Evolutionary conservation across 2,329 filamentous ascomycete species (phyloP).

Genomic region (Epichloe typhina): DNA sequence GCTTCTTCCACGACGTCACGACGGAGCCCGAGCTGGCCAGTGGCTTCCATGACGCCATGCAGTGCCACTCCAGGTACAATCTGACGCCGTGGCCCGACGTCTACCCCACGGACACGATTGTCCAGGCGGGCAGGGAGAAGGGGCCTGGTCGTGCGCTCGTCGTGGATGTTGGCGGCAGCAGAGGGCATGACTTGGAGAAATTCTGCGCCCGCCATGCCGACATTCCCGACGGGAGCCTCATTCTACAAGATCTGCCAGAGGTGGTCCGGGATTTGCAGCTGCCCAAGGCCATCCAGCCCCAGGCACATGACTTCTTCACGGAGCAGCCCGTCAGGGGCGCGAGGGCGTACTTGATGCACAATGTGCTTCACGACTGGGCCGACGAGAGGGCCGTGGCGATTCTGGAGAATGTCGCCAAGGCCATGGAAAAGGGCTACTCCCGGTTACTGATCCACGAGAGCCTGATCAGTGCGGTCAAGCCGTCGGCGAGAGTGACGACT

Average conservation of each 20-base stretch:
- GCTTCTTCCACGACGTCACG: constrained; percentile 20
- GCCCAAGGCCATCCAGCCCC: constrained; percentile 14
- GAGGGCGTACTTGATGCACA: constrained; percentile 30
- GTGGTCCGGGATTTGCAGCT: constrained; percentile 16
- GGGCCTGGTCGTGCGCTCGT: constrained; percentile 15
- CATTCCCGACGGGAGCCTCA: constrained; percentile 14
- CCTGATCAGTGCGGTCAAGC: constrained; percentile 17
- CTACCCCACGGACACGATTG: constrained; percentile 18
- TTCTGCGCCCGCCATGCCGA: constrained; percentile 17
- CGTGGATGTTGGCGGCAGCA: constrained; percentile 24
- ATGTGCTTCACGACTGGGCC: constrained; percentile 37
- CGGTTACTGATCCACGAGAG: constrained; percentile 24
- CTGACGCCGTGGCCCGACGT: constrained; percentile 24
- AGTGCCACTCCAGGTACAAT: constrained; percentile 25
- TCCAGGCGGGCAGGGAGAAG: constrained; percentile 12
- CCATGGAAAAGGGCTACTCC: constrained; percentile 21
- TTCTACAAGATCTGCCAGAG: constrained; percentile 22
- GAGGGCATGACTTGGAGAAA: constrained; percentile 23
- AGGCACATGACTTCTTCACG: constrained; percentile 22
- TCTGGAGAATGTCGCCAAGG: constrained; percentile 10
- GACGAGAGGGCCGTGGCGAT: constrained; percentile 25
- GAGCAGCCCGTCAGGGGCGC: constrained; percentile 27
- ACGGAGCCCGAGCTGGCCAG: constrained; percentile 15
- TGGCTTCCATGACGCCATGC: constrained; percentile 24
- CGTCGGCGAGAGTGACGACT: constrained; percentile 16